These are phyloP conservation scores for Cyclospora cayetanensis DNA, from an alignment of 169 alveolate species.

Conservation along the genomic window DNA sequence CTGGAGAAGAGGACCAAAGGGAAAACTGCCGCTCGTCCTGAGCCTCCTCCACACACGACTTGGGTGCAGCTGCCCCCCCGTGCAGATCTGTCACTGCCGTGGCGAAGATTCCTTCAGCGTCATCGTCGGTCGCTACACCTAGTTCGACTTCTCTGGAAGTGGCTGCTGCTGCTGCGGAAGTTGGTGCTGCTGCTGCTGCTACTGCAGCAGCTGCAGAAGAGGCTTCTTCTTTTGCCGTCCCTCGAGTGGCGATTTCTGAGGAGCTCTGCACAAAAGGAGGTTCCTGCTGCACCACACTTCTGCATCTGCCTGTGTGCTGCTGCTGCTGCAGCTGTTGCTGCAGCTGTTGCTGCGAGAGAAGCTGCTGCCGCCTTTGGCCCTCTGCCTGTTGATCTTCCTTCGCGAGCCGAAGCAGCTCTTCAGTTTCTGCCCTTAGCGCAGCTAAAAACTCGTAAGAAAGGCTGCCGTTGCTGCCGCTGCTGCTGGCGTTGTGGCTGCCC, in stretches of 20 bases:
- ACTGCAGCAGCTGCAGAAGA: neutral
- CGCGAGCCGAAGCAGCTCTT: too few species aligned
- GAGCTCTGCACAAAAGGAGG: too few species aligned
- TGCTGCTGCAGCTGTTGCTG: neutral
- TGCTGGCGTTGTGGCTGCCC: neutral
- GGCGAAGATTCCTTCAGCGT: too few species aligned
- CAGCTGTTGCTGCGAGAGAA: slow-evolving; percentile 21
- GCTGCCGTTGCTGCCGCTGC: neutral
- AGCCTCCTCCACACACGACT: too few species aligned
- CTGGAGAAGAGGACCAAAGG: slow-evolving; percentile 11
- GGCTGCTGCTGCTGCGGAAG: too few species aligned
- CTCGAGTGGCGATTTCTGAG: neutral
- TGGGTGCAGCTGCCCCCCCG: too few species aligned
- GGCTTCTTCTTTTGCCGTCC: neutral
- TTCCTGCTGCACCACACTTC: neutral
- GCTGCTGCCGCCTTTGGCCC: neutral
- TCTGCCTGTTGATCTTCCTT: too few species aligned
- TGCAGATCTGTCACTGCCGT: too few species aligned
- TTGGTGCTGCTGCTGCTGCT: too few species aligned
- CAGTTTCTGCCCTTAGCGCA: neutral
- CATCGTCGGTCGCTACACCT: too few species aligned
- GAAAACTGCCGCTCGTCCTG: too few species aligned
- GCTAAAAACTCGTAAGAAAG: neutral
- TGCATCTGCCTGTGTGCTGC: neutral
- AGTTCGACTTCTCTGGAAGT: neutral